Evolutionary conservation across 129 eudicot genomes (phyloP), one percentile per base, ranked within the genome.

Genomic region (Dittrichia graveolens): DNA sequence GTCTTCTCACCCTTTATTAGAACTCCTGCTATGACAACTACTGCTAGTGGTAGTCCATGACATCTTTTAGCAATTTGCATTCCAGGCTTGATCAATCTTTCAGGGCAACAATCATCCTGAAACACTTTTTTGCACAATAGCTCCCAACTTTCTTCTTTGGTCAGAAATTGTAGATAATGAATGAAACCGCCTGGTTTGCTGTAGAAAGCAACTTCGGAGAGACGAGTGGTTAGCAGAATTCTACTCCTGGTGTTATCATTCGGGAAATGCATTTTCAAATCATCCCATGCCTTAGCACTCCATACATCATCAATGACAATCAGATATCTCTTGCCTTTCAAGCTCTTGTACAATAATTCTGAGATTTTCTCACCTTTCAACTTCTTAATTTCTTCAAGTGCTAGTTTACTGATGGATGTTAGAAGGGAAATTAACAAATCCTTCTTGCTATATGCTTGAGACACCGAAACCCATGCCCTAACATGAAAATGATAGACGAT

Each of bases 231-330:
- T 39, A 83, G 16, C 15, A 77, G 8, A 12, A 80, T 48, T 73
- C 85, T 67, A 49, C 88, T 84, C 15, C 83, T 75, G 5, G 8
- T 63, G 16, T 34, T 31, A 42, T 76, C 66, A 72, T 80, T 67
- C n/a, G 84, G 82, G 58, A 83, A 80, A 6, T 40, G 54, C 18
- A 46, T 6, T 55, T 57, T 53, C 66, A 83, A 38, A 31, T 80
- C 85, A 19, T 77, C 57, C 85, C 88, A 80, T 2, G 66, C 78
- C 5, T 42, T 39, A 8, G 38, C 13, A 39, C 63, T 65, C 85
- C 88, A 84, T 5, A 84, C 55, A 15, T 84, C 85, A 72, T 84
- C 85, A 47, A 83, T 10, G 15, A 83, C 69, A 61, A 83, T 56
- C 0, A 79, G 41, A 59, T 65, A 83, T 65, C 67, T 67, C 62